Conservation (phyloP, 2,329 filamentous ascomycete genomes). For the Dichotomopilus funicola region DNA sequence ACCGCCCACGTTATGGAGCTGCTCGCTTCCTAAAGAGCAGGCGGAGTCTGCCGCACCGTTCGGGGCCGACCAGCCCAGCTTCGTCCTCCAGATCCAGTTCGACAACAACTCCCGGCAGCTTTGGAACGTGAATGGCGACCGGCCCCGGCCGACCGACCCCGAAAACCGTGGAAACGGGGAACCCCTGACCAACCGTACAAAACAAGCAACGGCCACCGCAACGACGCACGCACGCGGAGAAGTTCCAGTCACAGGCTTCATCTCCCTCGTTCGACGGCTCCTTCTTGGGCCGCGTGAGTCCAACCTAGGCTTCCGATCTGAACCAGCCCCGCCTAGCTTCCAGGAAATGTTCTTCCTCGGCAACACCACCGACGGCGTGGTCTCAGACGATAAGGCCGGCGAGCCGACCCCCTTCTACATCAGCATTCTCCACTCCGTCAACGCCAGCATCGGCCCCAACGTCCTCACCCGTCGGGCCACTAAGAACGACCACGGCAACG, state of each 20-base stretch:
- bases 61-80: slow-evolving; percentile 63
- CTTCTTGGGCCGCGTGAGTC: slow-evolving; percentile 6
- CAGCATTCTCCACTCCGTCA: slow-evolving; percentile 53
- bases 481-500: neutral
- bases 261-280: slow-evolving; percentile 10
- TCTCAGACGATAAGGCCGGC: slow-evolving; percentile 62
- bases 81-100: slow-evolving; percentile 72
- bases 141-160: slow-evolving; percentile 27
- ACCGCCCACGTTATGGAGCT: slow-evolving; percentile 77
- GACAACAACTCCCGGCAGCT: slow-evolving; percentile 50
- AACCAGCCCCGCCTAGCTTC: slow-evolving; percentile 52
- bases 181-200: neutral
- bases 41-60: slow-evolving; percentile 59
- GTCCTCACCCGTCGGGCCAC: slow-evolving; percentile 14
- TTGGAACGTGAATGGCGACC: slow-evolving; percentile 42
- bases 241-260: slow-evolving; percentile 8
- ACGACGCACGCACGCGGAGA: slow-evolving; percentile 4
- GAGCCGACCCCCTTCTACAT: slow-evolving; percentile 88
- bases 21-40: slow-evolving; percentile 71
- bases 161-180: slow-evolving; percentile 11
- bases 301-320: slow-evolving; percentile 38
- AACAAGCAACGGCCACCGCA: neutral
- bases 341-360: slow-evolving; percentile 76
- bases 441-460: slow-evolving; percentile 23
- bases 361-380: slow-evolving; percentile 73